A percentile compares a stretch with the other conserved stretches of the same genome.
phyloP scores from a whole-genome alignment of 306 rosid species.

The Castanea crenata region DNA sequence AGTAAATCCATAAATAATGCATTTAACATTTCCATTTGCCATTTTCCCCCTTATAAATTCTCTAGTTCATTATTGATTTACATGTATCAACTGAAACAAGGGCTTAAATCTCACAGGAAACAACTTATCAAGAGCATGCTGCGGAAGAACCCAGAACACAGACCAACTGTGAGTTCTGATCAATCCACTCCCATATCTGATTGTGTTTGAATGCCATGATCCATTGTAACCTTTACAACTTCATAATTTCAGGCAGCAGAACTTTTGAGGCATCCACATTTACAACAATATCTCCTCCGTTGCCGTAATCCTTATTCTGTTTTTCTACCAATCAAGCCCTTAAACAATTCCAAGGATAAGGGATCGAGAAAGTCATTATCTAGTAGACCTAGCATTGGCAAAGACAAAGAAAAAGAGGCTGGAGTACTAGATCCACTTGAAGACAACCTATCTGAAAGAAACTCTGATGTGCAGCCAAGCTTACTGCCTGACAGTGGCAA shows the following conservation, averaged over 20 bases:
- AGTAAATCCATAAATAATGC: not conserved
- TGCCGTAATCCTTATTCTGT: slow-evolving; percentile 66
- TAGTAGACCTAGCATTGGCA: slow-evolving; percentile 36
- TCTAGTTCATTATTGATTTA: slow-evolving; percentile 9
- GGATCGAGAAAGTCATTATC: slow-evolving; percentile 37
- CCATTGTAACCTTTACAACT: slow-evolving; percentile 31
- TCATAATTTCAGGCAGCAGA: slow-evolving; percentile 72
- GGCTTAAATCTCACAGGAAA: slow-evolving; percentile 55
- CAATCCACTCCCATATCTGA: slow-evolving; percentile 14
- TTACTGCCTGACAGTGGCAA: slow-evolving; percentile 32
- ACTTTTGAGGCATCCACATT: slow-evolving; percentile 76
- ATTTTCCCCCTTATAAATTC: not conserved
- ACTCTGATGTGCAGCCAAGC: slow-evolving; percentile 31
- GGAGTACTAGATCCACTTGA: slow-evolving; percentile 38
- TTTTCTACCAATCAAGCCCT: slow-evolving; percentile 69
- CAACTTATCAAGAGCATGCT: slow-evolving; percentile 95
- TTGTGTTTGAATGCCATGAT: slow-evolving; percentile 4
- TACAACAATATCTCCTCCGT: slow-evolving; percentile 74
- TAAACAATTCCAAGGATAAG: slow-evolving; percentile 57
- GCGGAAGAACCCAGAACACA: slow-evolving; percentile 91
- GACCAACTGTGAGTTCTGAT: slow-evolving; percentile 81
- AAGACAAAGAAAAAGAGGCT: slow-evolving; percentile 46
- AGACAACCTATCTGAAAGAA: slow-evolving; percentile 38
- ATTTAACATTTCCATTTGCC: not conserved
- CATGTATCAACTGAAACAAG: slow-evolving; percentile 22